These are phyloP conservation scores for Suillus fuscotomentosus DNA, from an alignment of 768 basidiomycete species.

Conservation along the genomic window DNA sequence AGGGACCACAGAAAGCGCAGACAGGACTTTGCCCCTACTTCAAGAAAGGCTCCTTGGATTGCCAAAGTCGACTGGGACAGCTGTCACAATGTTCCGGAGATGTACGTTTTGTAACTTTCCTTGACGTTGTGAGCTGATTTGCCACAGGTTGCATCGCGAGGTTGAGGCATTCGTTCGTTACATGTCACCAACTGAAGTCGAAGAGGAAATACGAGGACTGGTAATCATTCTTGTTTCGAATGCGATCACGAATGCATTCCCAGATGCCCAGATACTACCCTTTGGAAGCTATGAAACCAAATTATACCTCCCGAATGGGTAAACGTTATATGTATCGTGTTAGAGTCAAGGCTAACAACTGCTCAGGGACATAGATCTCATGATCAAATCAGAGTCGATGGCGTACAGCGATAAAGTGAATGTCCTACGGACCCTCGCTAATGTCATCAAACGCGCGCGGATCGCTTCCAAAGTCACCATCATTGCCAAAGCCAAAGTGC, in stretches of 20 bases:
- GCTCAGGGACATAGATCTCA: constrained; percentile 90
- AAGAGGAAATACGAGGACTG: constrained; percentile 81
- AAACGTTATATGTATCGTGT: constrained; percentile 27
- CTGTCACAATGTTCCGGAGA: constrained; percentile 77
- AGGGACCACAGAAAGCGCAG: constrained; percentile 38
- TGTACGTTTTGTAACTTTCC: constrained; percentile 52
- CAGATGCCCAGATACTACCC: constrained; percentile 77
- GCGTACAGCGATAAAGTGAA: constrained; percentile 64
- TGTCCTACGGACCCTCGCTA: constrained; percentile 76
- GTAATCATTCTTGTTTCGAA: constrained; percentile 68
- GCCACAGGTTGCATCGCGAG: constrained; percentile 76
- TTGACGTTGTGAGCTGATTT: constrained; percentile 11
- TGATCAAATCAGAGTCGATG: constrained; percentile 79
- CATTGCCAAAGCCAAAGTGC: constrained; percentile 92
- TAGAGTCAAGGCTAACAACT: constrained; percentile 16
- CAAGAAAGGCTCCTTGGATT: constrained; percentile 69
- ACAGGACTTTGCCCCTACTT: constrained; percentile 51
- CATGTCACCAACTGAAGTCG: constrained; percentile 82
- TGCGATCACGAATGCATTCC: constrained; percentile 63
- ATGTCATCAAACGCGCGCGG: constrained; percentile 66
- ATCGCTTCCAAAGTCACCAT: constrained; percentile 83
- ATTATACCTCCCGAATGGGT: constrained; percentile 92
- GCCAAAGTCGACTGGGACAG: constrained; percentile 65
- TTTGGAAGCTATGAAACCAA: constrained; percentile 96
- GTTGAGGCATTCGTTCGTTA: constrained; percentile 82